phyloP scores from a whole-genome alignment of 2,329 filamentous ascomycete genomes.

The Ophiostoma sp. region DNA sequence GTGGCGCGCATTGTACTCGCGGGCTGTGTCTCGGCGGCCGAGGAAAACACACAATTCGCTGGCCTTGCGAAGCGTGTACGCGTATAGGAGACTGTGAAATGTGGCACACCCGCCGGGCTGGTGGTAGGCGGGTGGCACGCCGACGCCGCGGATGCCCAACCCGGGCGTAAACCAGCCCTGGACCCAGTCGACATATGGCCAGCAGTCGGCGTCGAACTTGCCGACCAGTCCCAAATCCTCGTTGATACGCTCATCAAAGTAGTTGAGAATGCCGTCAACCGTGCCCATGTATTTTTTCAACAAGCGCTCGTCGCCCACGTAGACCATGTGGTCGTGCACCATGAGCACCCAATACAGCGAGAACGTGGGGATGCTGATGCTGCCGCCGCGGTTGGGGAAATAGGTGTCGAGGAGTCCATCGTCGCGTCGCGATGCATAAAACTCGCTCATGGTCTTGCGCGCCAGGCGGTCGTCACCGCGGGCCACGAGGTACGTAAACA shows the following conservation, averaged over 20 bases:
- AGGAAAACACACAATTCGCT: not conserved
- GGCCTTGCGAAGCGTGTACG: not conserved
- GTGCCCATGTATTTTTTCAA: conserved; percentile 5
- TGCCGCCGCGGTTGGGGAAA: not conserved
- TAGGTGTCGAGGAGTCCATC: not conserved
- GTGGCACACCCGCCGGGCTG: not conserved
- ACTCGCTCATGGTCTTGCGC: not conserved
- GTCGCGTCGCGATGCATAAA: not conserved
- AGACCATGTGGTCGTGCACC: conserved; percentile 40
- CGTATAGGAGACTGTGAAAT: not conserved
- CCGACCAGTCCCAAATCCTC: not conserved
- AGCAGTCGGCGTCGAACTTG: not conserved
- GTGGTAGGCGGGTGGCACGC: not conserved
- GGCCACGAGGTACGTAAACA: conserved; percentile 36
- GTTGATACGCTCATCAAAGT: not conserved
- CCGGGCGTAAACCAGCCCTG: not conserved
- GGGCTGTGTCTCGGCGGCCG: not conserved
- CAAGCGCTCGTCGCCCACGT: conserved; percentile 38
- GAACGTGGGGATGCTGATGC: conserved; percentile 31
- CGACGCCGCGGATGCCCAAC: not conserved
- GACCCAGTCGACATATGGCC: not conserved
- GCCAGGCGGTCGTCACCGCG: conserved; percentile 30
- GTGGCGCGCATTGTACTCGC: not conserved
- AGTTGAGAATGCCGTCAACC: not conserved
- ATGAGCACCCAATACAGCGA: conserved; percentile 41